Conservation (phyloP, 768 basidiomycete genomes). For the Xerocomellus amylosporus region DNA sequence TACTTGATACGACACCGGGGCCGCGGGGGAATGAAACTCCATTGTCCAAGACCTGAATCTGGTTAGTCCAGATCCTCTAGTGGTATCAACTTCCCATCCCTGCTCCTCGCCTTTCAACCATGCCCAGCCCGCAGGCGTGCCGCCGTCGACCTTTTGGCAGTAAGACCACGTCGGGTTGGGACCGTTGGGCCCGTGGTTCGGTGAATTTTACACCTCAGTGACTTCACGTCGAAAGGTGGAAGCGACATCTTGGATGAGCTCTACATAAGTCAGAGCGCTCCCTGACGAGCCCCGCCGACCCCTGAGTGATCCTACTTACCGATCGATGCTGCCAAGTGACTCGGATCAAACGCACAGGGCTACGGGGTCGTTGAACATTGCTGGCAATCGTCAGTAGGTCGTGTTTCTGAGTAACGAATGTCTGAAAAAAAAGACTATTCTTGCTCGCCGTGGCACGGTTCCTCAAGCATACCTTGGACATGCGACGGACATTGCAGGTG, state of each 20-base stretch:
- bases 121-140: constrained; percentile 26
- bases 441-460: constrained; percentile 15
- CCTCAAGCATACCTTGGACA: constrained; percentile 7
- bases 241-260: constrained; percentile 23
- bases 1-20: no score
- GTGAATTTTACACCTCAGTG: no score
- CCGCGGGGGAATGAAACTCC: constrained; percentile 21
- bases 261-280: no score
- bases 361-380: background rate
- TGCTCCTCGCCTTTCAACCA: constrained; percentile 36
- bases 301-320: no score
- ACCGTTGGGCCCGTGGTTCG: no score
- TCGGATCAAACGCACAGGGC: no score
- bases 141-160: constrained; percentile 28
- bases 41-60: background rate
- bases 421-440: no score
- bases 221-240: constrained; percentile 32
- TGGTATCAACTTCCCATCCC: constrained; percentile 33
- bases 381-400: no score
- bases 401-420: no score
- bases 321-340: no score
- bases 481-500: constrained; percentile 8
- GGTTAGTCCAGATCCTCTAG: background rate
- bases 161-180: constrained; percentile 35
- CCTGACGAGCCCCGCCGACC: background rate